Percentiles rank a stretch among this genome's conserved stretches.
Evolutionary conservation across 2,329 filamentous ascomycete species (phyloP).

Genomic region (Chrysosporium keratinophilum): DNA sequence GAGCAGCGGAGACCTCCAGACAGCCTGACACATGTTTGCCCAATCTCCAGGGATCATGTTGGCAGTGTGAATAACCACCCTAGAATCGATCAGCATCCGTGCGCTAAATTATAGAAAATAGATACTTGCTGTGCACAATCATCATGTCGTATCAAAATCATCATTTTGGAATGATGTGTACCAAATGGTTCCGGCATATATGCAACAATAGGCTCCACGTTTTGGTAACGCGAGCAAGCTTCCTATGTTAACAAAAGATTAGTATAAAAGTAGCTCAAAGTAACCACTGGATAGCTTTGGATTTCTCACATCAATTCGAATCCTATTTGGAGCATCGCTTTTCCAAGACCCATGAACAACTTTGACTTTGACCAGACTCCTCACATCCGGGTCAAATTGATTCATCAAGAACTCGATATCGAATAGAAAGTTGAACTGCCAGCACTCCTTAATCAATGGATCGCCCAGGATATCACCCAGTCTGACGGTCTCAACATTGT

Average conservation of each 20-base stretch:
- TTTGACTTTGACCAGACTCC: constrained; percentile 44
- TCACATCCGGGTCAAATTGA: constrained; percentile 49
- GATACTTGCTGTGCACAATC: constrained; percentile 52
- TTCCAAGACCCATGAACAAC: constrained; percentile 59
- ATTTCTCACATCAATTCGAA: constrained; percentile 46
- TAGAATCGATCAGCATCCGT: constrained; percentile 16
- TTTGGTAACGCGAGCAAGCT: constrained; percentile 50
- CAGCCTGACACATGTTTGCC: constrained; percentile 75
- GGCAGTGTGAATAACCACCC: constrained; percentile 71
- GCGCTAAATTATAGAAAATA: background rate
- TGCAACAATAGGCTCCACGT: constrained; percentile 61
- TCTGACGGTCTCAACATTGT: constrained; percentile 57
- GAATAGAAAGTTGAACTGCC: constrained; percentile 48
- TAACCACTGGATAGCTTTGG: background rate
- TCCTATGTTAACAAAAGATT: constrained; percentile 38
- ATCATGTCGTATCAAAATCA: constrained; percentile 70
- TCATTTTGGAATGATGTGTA: constrained; percentile 80
- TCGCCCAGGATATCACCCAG: constrained; percentile 61
- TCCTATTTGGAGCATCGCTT: constrained; percentile 51
- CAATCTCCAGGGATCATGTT: constrained; percentile 87
- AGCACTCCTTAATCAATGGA: constrained; percentile 56
- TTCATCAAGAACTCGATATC: constrained; percentile 51
- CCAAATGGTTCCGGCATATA: constrained; percentile 77
- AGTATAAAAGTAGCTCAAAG: background rate
- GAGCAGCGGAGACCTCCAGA: constrained; percentile 66